phyloP scores from a whole-genome alignment of 805 yeast genomes.

The Starmerella vaccinii region DNA sequence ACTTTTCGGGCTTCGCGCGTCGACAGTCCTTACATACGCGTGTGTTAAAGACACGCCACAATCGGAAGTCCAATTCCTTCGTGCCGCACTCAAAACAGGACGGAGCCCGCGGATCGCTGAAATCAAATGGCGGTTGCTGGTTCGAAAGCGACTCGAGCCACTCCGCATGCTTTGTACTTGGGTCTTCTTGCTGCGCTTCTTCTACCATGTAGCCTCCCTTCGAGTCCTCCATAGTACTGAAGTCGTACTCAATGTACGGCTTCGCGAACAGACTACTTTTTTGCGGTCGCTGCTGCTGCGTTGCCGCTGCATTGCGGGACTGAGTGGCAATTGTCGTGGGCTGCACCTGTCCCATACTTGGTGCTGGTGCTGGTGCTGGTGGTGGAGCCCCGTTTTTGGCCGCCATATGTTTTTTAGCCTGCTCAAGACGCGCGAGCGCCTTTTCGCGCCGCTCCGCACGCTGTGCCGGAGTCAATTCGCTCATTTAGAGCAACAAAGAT shows the following conservation, averaged over 20 bases:
- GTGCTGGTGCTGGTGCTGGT: neutral
- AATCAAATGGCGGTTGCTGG: slow-evolving; percentile 31
- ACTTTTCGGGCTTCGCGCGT: slow-evolving; percentile 69
- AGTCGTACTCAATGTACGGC: slow-evolving; percentile 44
- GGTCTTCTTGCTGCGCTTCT: slow-evolving; percentile 26
- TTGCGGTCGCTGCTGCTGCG: slow-evolving; percentile 10
- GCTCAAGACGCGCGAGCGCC: slow-evolving; percentile 23
- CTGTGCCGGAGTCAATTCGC: slow-evolving; percentile 19
- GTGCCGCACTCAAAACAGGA: slow-evolving; percentile 76
- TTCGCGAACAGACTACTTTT: slow-evolving; percentile 21
- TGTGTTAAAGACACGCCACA: slow-evolving; percentile 53
- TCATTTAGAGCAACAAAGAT: too few species aligned
- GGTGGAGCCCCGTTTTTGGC: neutral
- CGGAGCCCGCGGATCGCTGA: slow-evolving; percentile 63
- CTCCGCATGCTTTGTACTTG: slow-evolving; percentile 13
- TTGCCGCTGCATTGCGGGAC: slow-evolving; percentile 14
- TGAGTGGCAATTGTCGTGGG: slow-evolving; percentile 10
- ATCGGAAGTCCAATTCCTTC: slow-evolving; percentile 65
- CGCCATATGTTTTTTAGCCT: slow-evolving; percentile 19
- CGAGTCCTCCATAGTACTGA: slow-evolving; percentile 80
- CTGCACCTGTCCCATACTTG: slow-evolving; percentile 3
- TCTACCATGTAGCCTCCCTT: slow-evolving; percentile 72
- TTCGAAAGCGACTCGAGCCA: slow-evolving; percentile 26
- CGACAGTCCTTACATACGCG: slow-evolving; percentile 76
- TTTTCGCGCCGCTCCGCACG: slow-evolving; percentile 21